Evolutionary conservation across 2,329 filamentous ascomycete genomes (phyloP).

Genomic region (Fusarium sp.): DNA sequence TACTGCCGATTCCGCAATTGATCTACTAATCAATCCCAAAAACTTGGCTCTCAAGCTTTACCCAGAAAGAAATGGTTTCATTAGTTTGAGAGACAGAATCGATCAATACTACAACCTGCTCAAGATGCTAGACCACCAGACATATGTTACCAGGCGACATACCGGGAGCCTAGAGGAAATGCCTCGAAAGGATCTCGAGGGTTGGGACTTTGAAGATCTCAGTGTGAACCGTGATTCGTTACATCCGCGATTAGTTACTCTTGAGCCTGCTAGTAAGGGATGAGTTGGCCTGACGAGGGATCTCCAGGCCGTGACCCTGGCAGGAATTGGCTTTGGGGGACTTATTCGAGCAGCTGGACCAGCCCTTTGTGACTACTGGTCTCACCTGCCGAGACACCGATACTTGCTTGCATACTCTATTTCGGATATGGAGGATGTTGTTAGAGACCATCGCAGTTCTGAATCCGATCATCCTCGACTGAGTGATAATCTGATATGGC

Average conservation of each 20-base stretch:
- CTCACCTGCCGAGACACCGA: rapidly evolving
- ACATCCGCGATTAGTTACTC: rapidly evolving
- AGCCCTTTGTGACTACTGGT: rapidly evolving
- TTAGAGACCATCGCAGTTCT: background rate
- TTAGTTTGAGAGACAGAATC: background rate
- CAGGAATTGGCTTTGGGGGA: background rate
- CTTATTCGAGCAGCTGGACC: rapidly evolving
- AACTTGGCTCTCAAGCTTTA: background rate
- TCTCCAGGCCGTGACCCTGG: rapidly evolving
- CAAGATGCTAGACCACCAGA: background rate
- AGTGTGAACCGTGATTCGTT: background rate
- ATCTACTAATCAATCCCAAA: background rate
- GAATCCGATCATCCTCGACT: background rate
- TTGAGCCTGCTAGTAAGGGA: rapidly evolving
- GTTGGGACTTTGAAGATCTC: background rate
- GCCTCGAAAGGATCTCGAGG: background rate
- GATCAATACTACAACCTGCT: background rate
- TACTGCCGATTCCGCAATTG: rapidly evolving
- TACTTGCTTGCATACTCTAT: background rate
- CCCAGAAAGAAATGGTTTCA: background rate
- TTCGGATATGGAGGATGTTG: background rate
- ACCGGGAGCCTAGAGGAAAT: rapidly evolving
- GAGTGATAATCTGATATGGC: background rate
- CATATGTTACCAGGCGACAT: rapidly evolving
- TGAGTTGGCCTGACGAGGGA: background rate